A percentile compares a stretch with the other conserved stretches of the same genome.
Conservation (phyloP, 2,329 filamentous ascomycete genomes). For the Myrmaecium sp. region DNA sequence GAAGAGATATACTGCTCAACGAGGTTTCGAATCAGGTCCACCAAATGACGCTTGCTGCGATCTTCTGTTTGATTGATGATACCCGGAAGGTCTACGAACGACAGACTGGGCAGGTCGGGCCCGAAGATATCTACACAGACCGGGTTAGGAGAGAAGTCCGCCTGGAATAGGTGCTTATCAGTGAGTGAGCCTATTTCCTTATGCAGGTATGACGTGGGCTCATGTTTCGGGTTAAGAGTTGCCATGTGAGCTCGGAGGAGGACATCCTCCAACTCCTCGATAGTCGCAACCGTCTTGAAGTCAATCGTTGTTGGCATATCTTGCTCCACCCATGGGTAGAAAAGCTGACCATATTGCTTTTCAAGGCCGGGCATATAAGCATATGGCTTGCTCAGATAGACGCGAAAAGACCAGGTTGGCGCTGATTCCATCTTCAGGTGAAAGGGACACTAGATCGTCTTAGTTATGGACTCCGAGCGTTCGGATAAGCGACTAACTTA, state of each 20-base stretch:
- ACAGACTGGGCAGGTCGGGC: conserved; percentile 52
- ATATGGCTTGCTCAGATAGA: conserved; percentile 52
- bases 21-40: conserved; percentile 54
- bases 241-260: conserved; percentile 64
- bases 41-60: conserved; percentile 29
- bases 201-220: conserved; percentile 24
- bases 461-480: too few species aligned
- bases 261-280: conserved; percentile 45
- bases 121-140: conserved; percentile 61
- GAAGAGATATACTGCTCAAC: conserved; percentile 54
- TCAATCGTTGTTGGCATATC: conserved; percentile 26
- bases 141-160: conserved; percentile 68
- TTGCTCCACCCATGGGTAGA: conserved; percentile 47
- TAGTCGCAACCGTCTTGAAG: conserved; percentile 49
- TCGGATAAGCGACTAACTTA: too few species aligned
- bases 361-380: too few species aligned
- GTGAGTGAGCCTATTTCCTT: conserved; percentile 2
- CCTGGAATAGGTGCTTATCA: conserved; percentile 16
- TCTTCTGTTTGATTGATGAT: conserved; percentile 56
- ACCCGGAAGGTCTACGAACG: conserved; percentile 74
- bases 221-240: conserved; percentile 48
- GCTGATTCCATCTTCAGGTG: conserved; percentile 64
- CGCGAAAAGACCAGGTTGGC: conserved; percentile 45
- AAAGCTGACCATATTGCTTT: too few species aligned
- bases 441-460: too few species aligned